Base-by-base conservation (phyloP, 768 basidiomycete species). In the Pleurotus platypus region DNA sequence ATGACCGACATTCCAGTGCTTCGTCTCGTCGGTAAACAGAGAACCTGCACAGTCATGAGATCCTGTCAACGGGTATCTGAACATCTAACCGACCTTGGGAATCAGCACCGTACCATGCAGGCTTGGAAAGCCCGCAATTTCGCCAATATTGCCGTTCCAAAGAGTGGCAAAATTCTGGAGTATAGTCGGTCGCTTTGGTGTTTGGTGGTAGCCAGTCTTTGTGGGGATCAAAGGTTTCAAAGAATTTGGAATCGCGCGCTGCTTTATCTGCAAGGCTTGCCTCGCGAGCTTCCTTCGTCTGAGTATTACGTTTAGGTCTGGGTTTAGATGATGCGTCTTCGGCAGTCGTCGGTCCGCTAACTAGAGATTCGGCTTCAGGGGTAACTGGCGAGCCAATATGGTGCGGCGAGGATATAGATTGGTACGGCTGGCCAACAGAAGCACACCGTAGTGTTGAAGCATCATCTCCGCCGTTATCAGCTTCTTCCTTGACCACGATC, bases 31-130 rank as follows among this genome's bases (percentile, higher is more conserved):
- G 4, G 89, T 89, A 67, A 81, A 89, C 2, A 90, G 67, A 0
- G 85, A 86, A 9, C 87, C 83, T 85, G 55, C 15, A 16, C 13
- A 27, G 15, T 38, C 16, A 30, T 42, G 6, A 59, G n/a, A 38
- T 20, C 15, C 48, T 12, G 22, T 38, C 20, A 45, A 54, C 55
- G 46, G 30, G 43, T 48, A 16, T 40, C 37, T 26, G 39, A 43
- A 11, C 43, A 22, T 7, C 55, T 26, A 62, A 74, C 82, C 60
- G 51, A 89, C 94, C 96, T 75, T 89, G 84, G 60, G 93, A 88
- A 69, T 99, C 97, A 3, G 97, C 97, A 16, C 96, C 97, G 70
- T 99, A 99, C 95, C 93, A 96, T 2, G 95, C 85, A n/a, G 94
- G 79, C 60, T 87, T 90, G 3, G 93, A 92, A 3, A 96, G 70